Base-by-base conservation (phyloP, 1,284 basidiomycete genomes). In the Tilletia indica region DNA sequence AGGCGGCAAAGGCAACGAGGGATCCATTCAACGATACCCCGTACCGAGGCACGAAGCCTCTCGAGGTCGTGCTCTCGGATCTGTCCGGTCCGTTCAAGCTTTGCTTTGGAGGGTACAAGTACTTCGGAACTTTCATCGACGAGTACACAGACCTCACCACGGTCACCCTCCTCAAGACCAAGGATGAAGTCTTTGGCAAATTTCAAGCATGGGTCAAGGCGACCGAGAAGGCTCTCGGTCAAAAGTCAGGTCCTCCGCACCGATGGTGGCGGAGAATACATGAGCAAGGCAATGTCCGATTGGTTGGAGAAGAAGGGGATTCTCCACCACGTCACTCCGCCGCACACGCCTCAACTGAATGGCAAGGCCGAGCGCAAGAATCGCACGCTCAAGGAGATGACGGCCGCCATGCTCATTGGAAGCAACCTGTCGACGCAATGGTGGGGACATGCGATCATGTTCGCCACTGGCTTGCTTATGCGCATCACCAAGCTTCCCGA, bases 361-460 rank as follows among this genome's bases (percentile, higher is more conserved):
- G 69, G 69, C 19, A 34, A 61, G n/a, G 36, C 69, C n/a, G 69
- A 70, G 45, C 51, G 51, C 51, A 54, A 54, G 51, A 54, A 54
- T n/a, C 51, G 51, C 6, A 54, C 51, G 51, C 25, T 54, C 1
- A 54, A 54, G 51, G 51, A 54, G 51, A 54, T 54, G 51, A 54
- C 51, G 51, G 51, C 51, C 19, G 51, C 51, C 19, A 54, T 54
- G 51, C 51, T 54, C 51, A 54, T 54, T 4, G 51, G 51, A 1
- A 54, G 51, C 51, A 4, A 54, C 4, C 11, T 54, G 51, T 21
- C 19, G 19, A 21, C 51, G 1, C 51, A 54, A 3, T 54, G 51
- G 51, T 54, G 51, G 51, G 51, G 51, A 11, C 51, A 54, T 54
- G 51, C 51, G 6, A n/a, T 54, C 51, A n/a, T 54, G 51, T 54